Base-by-base conservation (phyloP, 1,139 yeast genomes). In the Arxiozyma bovina region DNA sequence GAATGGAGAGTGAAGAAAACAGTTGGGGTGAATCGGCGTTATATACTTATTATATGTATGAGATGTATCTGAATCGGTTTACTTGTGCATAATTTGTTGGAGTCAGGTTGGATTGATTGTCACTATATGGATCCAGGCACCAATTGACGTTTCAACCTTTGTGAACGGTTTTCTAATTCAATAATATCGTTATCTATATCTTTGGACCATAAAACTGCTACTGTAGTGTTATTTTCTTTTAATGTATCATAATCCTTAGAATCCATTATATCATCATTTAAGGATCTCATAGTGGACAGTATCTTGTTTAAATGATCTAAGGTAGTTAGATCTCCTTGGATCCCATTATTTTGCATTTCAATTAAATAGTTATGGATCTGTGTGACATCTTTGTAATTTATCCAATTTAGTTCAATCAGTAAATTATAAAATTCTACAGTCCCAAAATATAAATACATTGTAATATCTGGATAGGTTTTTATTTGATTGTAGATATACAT, bases 341-440 rank as follows among this genome's bases (percentile, higher is more conserved):
- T 61, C 27, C 71, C 71, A 43, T 67, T 66, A 25, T 60, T 62
- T 30, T 58, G 61, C 71, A 68, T 67, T 54, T 68, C 71, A 3
- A 60, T 52, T 2, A 64, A 57, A 7, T 66, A 44, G 18, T 58
- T 59, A 30, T 53, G 53, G 42, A 67, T 50, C 41, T 58, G 58
- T 20, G 55, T 52, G 4, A 67, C 53, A 11, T 67, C 69, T 41
- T 58, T 59, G 52, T 54, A 66, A 50, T 63, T 63, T 4, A 58
- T 60, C 72, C 72, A 68, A 3, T 64, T 56, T n/a, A 62, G 55
- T 45, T 60, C 54, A 18, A 68, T 30, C 21, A 67, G 53, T 15
- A 62, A 42, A 51, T 68, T 68, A 57, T 68, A 68, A 50, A 68
- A 65, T 25, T 64, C 69, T 1, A 62, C 60, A 49, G 62, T 64